A percentile compares a stretch with the other conserved stretches of the same genome.
These are phyloP conservation scores for Colletotrichum abscissum DNA, from an alignment of 2,329 filamentous ascomycete species.

Conservation along the genomic window DNA sequence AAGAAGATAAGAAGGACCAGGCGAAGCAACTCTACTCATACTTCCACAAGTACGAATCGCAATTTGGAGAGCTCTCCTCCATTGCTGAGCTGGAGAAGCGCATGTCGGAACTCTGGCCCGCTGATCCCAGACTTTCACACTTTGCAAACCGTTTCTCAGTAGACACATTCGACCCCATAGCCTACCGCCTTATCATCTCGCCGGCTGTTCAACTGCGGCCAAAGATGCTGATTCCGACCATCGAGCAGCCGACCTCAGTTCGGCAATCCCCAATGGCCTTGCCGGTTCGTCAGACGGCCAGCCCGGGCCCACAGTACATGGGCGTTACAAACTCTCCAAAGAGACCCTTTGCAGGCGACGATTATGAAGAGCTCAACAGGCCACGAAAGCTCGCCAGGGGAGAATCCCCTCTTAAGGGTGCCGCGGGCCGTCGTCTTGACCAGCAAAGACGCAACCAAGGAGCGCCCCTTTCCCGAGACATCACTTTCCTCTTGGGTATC, in stretches of 20 bases:
- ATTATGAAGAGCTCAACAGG: conserved; percentile 78
- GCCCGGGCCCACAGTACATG: conserved; percentile 61
- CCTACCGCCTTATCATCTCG: conserved; percentile 85
- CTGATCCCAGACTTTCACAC: conserved; percentile 80
- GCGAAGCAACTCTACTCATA: conserved; percentile 89
- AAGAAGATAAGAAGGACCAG: conserved; percentile 78
- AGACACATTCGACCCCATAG: conserved; percentile 82
- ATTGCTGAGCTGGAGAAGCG: conserved; percentile 91
- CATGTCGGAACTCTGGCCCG: conserved; percentile 93
- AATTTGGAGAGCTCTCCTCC: conserved; percentile 92
- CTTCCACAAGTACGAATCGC: conserved; percentile 95
- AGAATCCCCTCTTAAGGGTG: conserved; percentile 93
- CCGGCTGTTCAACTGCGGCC: conserved; percentile 81
- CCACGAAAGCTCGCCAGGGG: conserved; percentile 89
- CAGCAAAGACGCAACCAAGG: conserved; percentile 75
- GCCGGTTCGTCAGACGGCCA: conserved; percentile 44
- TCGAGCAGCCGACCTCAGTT: conserved; percentile 61
- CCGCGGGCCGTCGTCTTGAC: conserved; percentile 85
- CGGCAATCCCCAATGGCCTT: conserved; percentile 57
- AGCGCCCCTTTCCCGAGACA: conserved; percentile 78
- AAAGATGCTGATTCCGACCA: conserved; percentile 64
- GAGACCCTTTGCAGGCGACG: conserved; percentile 73
- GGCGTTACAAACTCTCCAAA: conserved; percentile 67
- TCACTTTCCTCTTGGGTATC: conserved; percentile 75
- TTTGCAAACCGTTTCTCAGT: conserved; percentile 83